Conservation (phyloP, 495 filamentous ascomycete species). For the Penicillium tannophilum region DNA sequence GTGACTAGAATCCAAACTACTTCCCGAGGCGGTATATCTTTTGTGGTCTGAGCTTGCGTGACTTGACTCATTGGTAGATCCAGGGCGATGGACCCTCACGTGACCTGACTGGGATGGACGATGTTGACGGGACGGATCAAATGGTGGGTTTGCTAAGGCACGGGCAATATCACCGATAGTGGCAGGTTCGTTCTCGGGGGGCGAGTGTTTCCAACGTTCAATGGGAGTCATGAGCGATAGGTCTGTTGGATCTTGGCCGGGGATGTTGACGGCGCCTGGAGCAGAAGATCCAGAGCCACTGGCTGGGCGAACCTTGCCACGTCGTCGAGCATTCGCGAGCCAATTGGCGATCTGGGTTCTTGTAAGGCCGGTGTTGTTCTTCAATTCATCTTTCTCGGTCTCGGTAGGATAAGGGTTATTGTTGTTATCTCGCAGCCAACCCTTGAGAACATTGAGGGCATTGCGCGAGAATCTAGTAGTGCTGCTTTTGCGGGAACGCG, state of each 20-base stretch:
- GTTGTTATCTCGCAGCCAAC: constrained; percentile 74
- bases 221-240: constrained; percentile 74
- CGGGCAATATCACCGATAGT: constrained; percentile 76
- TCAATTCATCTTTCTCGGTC: constrained; percentile 74
- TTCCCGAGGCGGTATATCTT: constrained; percentile 67
- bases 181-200: constrained; percentile 85
- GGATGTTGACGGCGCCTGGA: constrained; percentile 65
- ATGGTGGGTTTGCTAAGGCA: constrained; percentile 65
- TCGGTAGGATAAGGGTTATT: constrained; percentile 82
- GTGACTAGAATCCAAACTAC: constrained; percentile 70
- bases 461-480: constrained; percentile 71
- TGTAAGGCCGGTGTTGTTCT: constrained; percentile 70
- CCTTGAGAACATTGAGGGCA: constrained; percentile 72
- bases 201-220: constrained; percentile 84
- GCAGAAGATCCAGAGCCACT: constrained; percentile 60
- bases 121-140: constrained; percentile 55
- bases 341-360: constrained; percentile 80
- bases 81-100: constrained; percentile 51
- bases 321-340: constrained; percentile 81
- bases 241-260: constrained; percentile 47
- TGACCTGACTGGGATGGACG: constrained; percentile 39
- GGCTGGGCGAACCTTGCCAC: constrained; percentile 67
- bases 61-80: constrained; percentile 63
- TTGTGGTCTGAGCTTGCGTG: constrained; percentile 59
- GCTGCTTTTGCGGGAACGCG: constrained; percentile 46